These are phyloP conservation scores for Entrophospora sp. DNA, from an alignment of 192 early-diverging fungal genomes.

Conservation along the genomic window DNA sequence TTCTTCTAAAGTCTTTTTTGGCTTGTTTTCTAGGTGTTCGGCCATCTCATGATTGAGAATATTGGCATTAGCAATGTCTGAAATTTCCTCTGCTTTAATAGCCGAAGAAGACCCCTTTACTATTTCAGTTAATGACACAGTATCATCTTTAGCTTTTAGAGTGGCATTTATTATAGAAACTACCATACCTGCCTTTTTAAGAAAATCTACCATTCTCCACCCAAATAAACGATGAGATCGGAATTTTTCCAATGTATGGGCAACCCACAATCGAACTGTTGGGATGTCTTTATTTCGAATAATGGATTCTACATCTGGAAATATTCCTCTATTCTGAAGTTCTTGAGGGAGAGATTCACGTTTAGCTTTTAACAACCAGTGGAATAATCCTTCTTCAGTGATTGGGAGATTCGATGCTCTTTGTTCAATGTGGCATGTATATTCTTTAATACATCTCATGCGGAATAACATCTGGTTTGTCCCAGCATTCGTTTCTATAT, in stretches of 20 bases:
- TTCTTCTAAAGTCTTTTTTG: conserved; percentile 15
- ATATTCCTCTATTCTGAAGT: neutral
- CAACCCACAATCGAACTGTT: too few relatives aligned
- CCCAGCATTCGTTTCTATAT: too few relatives aligned
- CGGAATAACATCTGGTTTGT: too few relatives aligned
- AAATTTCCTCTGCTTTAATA: conserved; percentile 13
- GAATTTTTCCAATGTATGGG: too few relatives aligned
- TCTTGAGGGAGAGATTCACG: conserved; percentile 7
- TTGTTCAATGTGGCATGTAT: conserved; percentile 6
- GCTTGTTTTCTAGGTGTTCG: neutral
- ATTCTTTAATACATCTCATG: too few relatives aligned
- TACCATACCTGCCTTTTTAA: too few relatives aligned
- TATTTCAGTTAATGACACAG: neutral
- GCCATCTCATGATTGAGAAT: neutral
- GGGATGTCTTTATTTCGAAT: too few relatives aligned
- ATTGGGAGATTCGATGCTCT: conserved; percentile 1
- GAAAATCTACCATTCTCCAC: too few relatives aligned
- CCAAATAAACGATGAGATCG: too few relatives aligned
- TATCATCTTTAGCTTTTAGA: conserved; percentile 3
- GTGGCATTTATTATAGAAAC: neutral
- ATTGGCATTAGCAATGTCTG: neutral
- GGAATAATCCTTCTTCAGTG: conserved; percentile 1
- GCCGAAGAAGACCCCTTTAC: neutral
- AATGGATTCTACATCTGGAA: too few relatives aligned
- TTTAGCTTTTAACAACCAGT: neutral